Evolutionary conservation across 768 basidiomycete species (phyloP), one percentile per base, ranked within the genome.

Genomic region (Tulasnella sp.): DNA sequence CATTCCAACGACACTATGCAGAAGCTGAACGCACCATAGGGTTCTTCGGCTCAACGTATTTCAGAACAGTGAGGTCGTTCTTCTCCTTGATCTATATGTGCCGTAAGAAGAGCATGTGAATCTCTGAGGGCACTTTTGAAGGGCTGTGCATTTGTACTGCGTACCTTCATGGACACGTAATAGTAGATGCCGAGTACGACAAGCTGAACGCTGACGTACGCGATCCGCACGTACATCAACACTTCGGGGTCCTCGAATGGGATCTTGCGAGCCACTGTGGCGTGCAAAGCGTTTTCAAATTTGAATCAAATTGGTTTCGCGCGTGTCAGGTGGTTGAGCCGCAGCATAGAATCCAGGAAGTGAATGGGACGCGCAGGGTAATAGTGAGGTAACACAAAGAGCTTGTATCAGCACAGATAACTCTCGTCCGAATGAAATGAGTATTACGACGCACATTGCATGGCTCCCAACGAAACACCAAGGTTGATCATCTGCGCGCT

Each of bases 51-150:
- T 95, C 78, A 80, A 56, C 88, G 73, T 95, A 99, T 80, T 96
- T 99, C 67, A 99, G 77, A 26, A 95, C 89, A 1, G 91, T 91
- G 71, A 86, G 81, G 74, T 99, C 95, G 67, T 98, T 98, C 82
- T 93, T 94, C 68, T 80, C 74, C 78, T 89, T 94, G 73, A 97
- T 83, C 90, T 96, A 64, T 19, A 49, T 62, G 62, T 38, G 48
- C 32, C 34, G 47, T 26, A 61, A 23, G n/a, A 4, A 2, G 47
- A 43, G 45, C 8, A n/a, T 17, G 23, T 21, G 32, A 45, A 50
- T 24, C 29, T 19, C n/a, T n/a, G n/a, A n/a, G n/a, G n/a, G n/a
- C n/a, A n/a, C n/a, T n/a, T n/a, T n/a, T n/a, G n/a, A n/a, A n/a
- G n/a, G n/a, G n/a, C 23, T 29, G 49, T 42, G 45, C 5, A 41